Conservation (phyloP, 352 stramenopile species). For the Aphanomyces euteiches region DNA sequence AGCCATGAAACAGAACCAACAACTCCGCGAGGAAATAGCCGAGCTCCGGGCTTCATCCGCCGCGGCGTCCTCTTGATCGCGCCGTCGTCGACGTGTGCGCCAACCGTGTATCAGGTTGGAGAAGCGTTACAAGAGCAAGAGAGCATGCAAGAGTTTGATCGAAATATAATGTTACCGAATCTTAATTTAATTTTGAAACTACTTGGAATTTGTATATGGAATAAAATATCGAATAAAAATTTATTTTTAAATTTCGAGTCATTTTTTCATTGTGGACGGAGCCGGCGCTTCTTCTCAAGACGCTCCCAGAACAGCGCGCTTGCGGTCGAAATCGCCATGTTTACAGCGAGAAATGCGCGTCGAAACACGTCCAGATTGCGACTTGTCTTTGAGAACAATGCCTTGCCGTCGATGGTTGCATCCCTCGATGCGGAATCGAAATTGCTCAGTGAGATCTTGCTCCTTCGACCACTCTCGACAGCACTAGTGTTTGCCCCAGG, state of each 20-base stretch:
- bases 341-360: background rate
- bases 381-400: constrained; percentile 1
- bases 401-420: background rate
- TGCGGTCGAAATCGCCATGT: too few species aligned
- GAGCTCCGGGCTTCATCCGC: background rate
- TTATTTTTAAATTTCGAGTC: too few species aligned
- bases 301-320: too few species aligned
- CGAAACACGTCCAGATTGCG: background rate
- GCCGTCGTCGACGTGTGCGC: background rate
- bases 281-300: too few species aligned
- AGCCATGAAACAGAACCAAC: constrained; percentile 8
- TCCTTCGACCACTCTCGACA: constrained; percentile 11
- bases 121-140: background rate
- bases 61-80: background rate
- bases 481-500: constrained; percentile 10
- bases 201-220: too few species aligned
- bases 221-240: too few species aligned
- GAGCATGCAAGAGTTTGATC: too few species aligned
- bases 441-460: background rate
- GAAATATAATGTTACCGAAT: too few species aligned
- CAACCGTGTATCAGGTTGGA: background rate
- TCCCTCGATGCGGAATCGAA: constrained; percentile 5
- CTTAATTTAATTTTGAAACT: too few species aligned
- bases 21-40: background rate
- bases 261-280: too few species aligned